Evolutionary conservation across 331 rosid genomes (phyloP), one percentile per base, ranked within the genome.

Genomic region (Spiraea crenata): DNA sequence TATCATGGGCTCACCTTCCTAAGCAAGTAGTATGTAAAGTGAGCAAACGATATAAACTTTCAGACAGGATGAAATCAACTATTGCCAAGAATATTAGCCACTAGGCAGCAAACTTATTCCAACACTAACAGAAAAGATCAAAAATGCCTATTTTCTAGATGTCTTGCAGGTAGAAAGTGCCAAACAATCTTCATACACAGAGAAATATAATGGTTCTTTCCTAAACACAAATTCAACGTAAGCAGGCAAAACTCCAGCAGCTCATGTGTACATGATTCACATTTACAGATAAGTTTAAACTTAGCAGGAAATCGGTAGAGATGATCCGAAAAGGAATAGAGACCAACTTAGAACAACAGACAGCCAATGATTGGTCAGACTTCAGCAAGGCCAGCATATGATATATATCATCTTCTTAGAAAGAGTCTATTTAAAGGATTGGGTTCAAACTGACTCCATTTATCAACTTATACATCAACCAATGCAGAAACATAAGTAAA

Each of bases 1-100:
- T 78, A 89, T 82, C 95, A 87, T 85, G 74, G 82, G 76, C 79
- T 91, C 99, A 69, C 96, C 97, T 86, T 95, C 97, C 99, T 95
- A 60, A 9, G 63, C 74, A 83, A 20, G 70, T 39, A 85, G 41
- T 49, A 59, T 31, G 58, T 13, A 31, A 80, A 40, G 63, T 82
- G 66, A 85, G 80, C 50, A 41, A 71, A 41, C 66, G 48, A 47
- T 12, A 58, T 11, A 20, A 17, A 48, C n/a, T 63, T 51, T 34
- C 31, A 2, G 41, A 70, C 47, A 13, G 41, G 35, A 58, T 16
- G n/a, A 54, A 67, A 67, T 41, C 47, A 38, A 44, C 47, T 35
- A 52, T 4, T 44, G 66, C 62, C 16, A 42, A n/a, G 37, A 70
- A 4, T 64, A 63, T 50, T 15, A 52, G 69, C 41, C 58, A 59